Evolutionary conservation across 495 filamentous ascomycete species (phyloP), one percentile per base, ranked within the genome.

Genomic region (Jackrogersella minutella): DNA sequence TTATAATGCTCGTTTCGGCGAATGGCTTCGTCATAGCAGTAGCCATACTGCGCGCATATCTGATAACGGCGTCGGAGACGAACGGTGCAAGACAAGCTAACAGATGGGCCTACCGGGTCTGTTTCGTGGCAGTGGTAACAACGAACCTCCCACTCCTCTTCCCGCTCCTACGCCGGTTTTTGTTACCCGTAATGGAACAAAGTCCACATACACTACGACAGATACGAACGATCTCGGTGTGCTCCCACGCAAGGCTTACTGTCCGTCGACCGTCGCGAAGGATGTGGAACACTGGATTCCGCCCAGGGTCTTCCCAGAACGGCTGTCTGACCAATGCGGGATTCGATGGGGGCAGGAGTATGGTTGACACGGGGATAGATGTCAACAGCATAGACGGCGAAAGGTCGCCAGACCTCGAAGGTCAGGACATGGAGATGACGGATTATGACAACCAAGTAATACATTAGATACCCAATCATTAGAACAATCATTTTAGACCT

Each of bases 101-200:
- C 1, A 74, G 74, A 46, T 86, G 84, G 84, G 80, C 79, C 1
- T 77, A 78, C 0, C 73, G 82, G 11, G 83, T 85, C 51, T 79
- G 78, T 0, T 86, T 85, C 56, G 82, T 84, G 9, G 80, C 82
- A 14, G 76, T 85, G 0, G 74, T 85, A 11, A 83, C 81, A 0
- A 81, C 80, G 41, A 86, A 85, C 49, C 66, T 84, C 0, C 84
- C 84, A 2, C 83, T 86, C 73, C 66, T 85, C 7, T 80, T 83
- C 68, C 81, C 83, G 8, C 65, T 85, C 1, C 28, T 83, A 33
- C 69, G 75, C 6, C 68, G 74, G 22, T 75, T 75, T 67, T 70
- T 79, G 14, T 58, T 49, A 5, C 75, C 76, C 0, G 58, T 82
- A 11, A 14, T 44, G 2, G 39, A 26, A 13, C 16, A 10, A 14